phyloP scores from a whole-genome alignment of 495 filamentous ascomycete genomes.

The Penicillium simplicissimum region DNA sequence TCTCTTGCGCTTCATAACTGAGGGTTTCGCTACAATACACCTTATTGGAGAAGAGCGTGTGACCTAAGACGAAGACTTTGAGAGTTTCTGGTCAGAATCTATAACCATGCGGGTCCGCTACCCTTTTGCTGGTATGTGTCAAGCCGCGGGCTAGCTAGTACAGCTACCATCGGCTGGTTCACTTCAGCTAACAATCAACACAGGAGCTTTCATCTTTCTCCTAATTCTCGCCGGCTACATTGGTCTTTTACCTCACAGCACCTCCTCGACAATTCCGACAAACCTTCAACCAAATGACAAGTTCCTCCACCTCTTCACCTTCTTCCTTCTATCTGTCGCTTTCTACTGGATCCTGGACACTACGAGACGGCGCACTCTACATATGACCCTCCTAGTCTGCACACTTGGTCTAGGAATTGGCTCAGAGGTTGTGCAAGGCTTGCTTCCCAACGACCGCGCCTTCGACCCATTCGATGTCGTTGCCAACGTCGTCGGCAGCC shows the following conservation, averaged over 20 bases:
- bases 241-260: conserved; percentile 62
- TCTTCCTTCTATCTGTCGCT: conserved; percentile 80
- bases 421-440: conserved; percentile 80
- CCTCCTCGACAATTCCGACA: conserved; percentile 64
- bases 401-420: conserved; percentile 73
- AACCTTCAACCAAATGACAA: conserved; percentile 81
- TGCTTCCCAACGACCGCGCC: conserved; percentile 75
- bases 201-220: conserved; percentile 74
- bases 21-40: neutral
- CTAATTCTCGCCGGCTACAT: conserved; percentile 74
- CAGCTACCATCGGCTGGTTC: conserved; percentile 10
- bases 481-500: conserved; percentile 82
- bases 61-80: neutral
- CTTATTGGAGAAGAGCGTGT: neutral
- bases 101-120: conserved; percentile 68
- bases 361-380: conserved; percentile 75
- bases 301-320: conserved; percentile 81
- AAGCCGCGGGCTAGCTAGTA: neutral
- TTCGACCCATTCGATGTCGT: conserved; percentile 87
- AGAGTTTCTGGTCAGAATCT: neutral
- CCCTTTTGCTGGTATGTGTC: conserved; percentile 66
- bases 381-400: conserved; percentile 81
- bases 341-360: conserved; percentile 99
- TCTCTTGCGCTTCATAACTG: neutral
- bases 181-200: conserved; percentile 16